These are phyloP conservation scores for Calonectria leucothoes DNA, from an alignment of 2,329 filamentous ascomycete genomes.

Conservation along the genomic window DNA sequence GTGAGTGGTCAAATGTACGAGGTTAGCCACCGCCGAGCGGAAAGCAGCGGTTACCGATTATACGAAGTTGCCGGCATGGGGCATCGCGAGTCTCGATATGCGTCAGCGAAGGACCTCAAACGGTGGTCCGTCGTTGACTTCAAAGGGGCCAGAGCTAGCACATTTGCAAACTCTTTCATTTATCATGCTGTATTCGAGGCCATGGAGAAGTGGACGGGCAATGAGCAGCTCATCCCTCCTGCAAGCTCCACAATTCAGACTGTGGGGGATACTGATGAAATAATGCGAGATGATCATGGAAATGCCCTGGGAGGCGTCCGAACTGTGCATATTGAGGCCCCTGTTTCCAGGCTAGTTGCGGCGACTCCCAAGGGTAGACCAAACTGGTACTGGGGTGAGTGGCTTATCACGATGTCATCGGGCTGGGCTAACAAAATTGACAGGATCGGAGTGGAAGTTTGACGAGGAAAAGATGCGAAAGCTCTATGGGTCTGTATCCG, in stretches of 20 bases:
- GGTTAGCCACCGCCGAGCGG: constrained; percentile 21
- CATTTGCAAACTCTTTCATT: constrained; percentile 31
- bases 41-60: constrained; percentile 24
- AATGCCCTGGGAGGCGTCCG: constrained; percentile 30
- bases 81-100: constrained; percentile 31
- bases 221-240: neutral
- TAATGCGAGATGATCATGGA: constrained; percentile 28
- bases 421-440: neutral
- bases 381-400: constrained; percentile 32
- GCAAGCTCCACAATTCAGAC: constrained; percentile 16
- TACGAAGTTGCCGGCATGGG: constrained; percentile 32
- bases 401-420: neutral
- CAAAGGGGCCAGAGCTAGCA: constrained; percentile 26
- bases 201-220: constrained; percentile 28
- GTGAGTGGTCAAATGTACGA: constrained; percentile 27
- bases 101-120: constrained; percentile 17
- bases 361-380: constrained; percentile 32
- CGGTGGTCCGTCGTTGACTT: constrained; percentile 25
- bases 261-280: constrained; percentile 17
- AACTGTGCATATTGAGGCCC: constrained; percentile 27
- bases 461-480: neutral
- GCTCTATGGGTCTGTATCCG: constrained; percentile 4
- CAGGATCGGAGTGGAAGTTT: constrained; percentile 19
- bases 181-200: constrained; percentile 33
- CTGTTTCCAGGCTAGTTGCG: constrained; percentile 25